Base-by-base conservation (phyloP, 371 early-diverging fungal genomes). In the Apophysomyces trapeziformis region DNA sequence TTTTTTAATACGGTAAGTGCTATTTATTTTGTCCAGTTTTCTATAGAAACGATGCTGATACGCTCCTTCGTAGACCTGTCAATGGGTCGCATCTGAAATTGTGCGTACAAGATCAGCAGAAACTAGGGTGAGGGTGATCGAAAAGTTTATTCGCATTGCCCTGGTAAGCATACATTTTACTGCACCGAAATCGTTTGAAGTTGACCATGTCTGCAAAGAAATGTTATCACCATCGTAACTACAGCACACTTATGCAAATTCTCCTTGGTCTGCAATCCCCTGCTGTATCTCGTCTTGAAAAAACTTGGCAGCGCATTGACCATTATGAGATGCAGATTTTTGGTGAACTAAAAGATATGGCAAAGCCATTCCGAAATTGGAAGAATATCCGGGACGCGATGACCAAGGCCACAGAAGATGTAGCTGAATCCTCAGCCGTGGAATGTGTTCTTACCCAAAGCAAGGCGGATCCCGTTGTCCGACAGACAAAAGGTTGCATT, bases 321-420 rank as follows among this genome's bases (percentile, higher is more conserved):
- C 74, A 71, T 9, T 77, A 77, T 38, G 83, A 86, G 65, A 60
- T 79, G 57, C 78, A 81, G 4, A 69, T 83, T 4, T 79, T 87
- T 38, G 69, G 77, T 12, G 82, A 85, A 13, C 68, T 87, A 5
- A 85, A 87, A 61, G 80, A 83, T 38, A 61, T 86, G 41, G 81
- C 85, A 7, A 86, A 83, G 11, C 88, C 88, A 0, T 86, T 83
- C 61, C 68, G 75, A 13, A 87, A 87, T 56, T 87, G 88, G 88
- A 84, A 80, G 44, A 77, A 79, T 38, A 69, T 87, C 0, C 75
- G 88, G 7, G 80, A 78, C 21, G 80, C 82, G 1, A 87, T 87
- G 88, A 81, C 68, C 47, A 73, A 79, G 41, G 83, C 79, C 3
- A 75, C 70, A 18, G 75, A 83, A 45, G 70, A 75, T 36, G 60